Conservation (phyloP, 306 rosid species). For the Casuarina equisetifolia region DNA sequence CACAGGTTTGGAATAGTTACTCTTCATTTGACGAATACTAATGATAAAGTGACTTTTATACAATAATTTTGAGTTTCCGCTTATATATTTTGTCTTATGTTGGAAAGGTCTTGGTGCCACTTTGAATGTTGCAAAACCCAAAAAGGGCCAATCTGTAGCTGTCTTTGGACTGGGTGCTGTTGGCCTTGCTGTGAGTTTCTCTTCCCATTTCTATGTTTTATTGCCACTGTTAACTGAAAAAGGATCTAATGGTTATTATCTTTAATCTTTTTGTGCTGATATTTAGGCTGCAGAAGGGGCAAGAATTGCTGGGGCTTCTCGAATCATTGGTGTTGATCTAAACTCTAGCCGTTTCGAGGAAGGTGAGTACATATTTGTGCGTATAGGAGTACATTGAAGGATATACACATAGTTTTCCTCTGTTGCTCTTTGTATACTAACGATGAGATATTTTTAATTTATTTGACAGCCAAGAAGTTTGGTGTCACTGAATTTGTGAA, state of each 20-base stretch:
- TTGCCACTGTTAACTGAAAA: neutral
- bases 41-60: neutral
- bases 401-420: neutral
- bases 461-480: conserved; percentile 73
- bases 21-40: neutral
- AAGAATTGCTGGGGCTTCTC: conserved; percentile 70
- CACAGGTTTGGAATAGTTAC: conserved; percentile 56
- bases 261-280: neutral
- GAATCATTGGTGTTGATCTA: conserved; percentile 81
- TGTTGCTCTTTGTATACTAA: neutral
- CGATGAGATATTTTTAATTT: conserved; percentile 3
- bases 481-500: conserved; percentile 87
- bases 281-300: conserved; percentile 90
- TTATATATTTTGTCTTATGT: conserved; percentile 7
- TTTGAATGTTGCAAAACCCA: conserved; percentile 85
- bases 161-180: conserved; percentile 90
- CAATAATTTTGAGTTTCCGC: neutral
- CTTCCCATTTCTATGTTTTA: neutral
- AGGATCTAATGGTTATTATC: too few species aligned
- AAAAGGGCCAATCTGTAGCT: conserved; percentile 78
- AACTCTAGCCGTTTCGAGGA: conserved; percentile 63
- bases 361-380: conserved; percentile 37
- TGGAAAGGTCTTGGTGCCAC: conserved; percentile 82
- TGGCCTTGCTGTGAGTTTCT: conserved; percentile 78
- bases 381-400: neutral